Evolutionary conservation across 768 basidiomycete genomes (phyloP).

Genomic region (Strobilomyces confusus): DNA sequence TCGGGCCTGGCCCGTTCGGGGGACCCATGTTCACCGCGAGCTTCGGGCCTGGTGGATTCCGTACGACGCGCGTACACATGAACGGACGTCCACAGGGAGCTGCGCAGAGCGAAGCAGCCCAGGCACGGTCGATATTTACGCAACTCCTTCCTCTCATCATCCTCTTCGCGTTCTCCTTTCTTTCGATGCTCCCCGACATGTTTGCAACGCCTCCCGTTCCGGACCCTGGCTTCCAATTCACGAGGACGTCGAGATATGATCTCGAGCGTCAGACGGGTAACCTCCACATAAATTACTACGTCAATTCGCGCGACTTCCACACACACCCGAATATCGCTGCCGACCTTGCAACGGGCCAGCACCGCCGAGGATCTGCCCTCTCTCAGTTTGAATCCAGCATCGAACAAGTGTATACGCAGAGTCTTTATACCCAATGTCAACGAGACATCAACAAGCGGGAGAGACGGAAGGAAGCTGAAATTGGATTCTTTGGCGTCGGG

Average conservation of each 20-base stretch:
- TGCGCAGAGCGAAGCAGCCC: constrained; percentile 37
- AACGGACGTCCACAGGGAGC: constrained; percentile 37
- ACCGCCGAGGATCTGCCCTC: constrained; percentile 33
- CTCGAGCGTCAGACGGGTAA: constrained; percentile 67
- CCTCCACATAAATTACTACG: constrained; percentile 77
- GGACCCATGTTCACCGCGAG: constrained; percentile 65
- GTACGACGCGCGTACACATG: constrained; percentile 52
- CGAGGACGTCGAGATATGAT: constrained; percentile 55
- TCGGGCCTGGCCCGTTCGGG: constrained; percentile 49
- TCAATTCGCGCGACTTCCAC: constrained; percentile 72
- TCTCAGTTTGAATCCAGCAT: constrained; percentile 70
- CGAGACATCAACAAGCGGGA: constrained; percentile 62
- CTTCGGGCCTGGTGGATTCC: constrained; percentile 84
- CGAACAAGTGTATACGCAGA: constrained; percentile 70
- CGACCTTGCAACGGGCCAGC: constrained; percentile 51
- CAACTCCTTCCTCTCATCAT: constrained; percentile 85
- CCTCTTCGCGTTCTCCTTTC: constrained; percentile 77
- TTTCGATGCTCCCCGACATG: constrained; percentile 75
- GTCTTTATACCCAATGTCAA: constrained; percentile 69
- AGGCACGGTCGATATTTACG: constrained; percentile 56
- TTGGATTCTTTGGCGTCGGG: constrained; percentile 88
- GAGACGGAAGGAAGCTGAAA: constrained; percentile 66
- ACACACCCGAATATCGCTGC: constrained; percentile 73
- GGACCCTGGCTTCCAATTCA: constrained; percentile 79
- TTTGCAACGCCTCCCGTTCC: constrained; percentile 65